Conservation (phyloP, 2,329 filamentous ascomycete genomes). For the Sporothrix globosa region DNA sequence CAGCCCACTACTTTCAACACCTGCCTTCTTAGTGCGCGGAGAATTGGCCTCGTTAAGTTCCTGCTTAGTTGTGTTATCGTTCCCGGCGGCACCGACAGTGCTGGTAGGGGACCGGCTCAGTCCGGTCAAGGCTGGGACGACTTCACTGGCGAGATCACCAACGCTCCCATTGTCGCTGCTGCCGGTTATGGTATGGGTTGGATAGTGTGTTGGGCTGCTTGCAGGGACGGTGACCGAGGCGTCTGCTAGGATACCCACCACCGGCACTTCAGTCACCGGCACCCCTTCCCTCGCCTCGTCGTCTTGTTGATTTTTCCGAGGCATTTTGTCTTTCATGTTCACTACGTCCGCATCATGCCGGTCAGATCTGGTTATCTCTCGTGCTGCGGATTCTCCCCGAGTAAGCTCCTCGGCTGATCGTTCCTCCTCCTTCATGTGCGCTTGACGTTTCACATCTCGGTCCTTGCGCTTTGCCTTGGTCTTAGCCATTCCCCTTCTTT, state of each 20-base stretch:
- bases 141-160: background rate
- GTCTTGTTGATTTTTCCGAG: background rate
- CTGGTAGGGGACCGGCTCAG: background rate
- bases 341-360: slow-evolving; percentile 28
- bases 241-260: background rate
- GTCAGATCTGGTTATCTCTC: slow-evolving; percentile 21
- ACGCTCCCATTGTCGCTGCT: background rate
- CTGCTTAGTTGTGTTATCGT: background rate
- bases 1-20: background rate
- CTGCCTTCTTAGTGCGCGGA: background rate
- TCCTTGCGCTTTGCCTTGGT: slow-evolving; percentile 32
- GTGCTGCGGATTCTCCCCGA: slow-evolving; percentile 19
- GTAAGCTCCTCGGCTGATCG: slow-evolving; percentile 43
- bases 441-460: background rate
- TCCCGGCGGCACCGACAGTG: background rate
- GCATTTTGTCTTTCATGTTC: slow-evolving; percentile 27
- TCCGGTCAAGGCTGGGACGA: background rate
- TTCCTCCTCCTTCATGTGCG: slow-evolving; percentile 38
- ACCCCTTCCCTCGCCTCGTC: background rate
- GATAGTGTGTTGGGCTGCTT: background rate
- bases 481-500: slow-evolving; percentile 38
- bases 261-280: background rate
- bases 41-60: background rate
- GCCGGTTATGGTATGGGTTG: background rate
- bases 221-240: too few species aligned